Percentiles rank a stretch among this genome's conserved stretches.
These are phyloP conservation scores for Ceratopteris richardii DNA, from an alignment of 75 land plant species.

Conservation along the genomic window DNA sequence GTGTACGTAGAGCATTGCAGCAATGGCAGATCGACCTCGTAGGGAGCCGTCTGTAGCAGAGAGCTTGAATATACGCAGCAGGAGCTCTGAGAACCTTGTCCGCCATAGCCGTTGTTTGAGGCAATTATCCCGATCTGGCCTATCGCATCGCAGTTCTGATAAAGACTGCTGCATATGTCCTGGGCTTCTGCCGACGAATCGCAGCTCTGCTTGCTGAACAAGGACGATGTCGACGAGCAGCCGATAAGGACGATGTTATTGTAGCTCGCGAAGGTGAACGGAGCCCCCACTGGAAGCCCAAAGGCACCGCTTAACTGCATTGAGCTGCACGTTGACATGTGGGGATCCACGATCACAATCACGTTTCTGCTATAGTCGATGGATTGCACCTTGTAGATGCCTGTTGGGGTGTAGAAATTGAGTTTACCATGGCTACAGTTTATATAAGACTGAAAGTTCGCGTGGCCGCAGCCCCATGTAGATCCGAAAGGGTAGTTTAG, in stretches of 20 bases:
- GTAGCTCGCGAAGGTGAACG: constrained; percentile 19
- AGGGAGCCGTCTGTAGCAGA: neutral
- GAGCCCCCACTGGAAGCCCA: constrained; percentile 34
- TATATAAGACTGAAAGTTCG: constrained; percentile 37
- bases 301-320: constrained; percentile 47
- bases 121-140: neutral
- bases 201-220: neutral
- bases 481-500: constrained; percentile 52
- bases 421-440: constrained; percentile 58
- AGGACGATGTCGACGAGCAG: neutral
- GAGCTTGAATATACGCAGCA: neutral
- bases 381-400: constrained; percentile 49
- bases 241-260: neutral
- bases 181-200: neutral
- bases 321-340: constrained; percentile 48
- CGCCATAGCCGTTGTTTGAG: no score
- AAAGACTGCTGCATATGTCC: neutral
- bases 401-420: constrained; percentile 53
- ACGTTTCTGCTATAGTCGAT: constrained; percentile 57
- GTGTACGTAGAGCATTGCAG: constrained; percentile 2
- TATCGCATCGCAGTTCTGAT: neutral
- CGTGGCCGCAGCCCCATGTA: constrained; percentile 50
- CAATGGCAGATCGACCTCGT: neutral
- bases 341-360: constrained; percentile 47
- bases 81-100: neutral